These are phyloP conservation scores for Penicillium rolfsii DNA, from an alignment of 2,329 filamentous ascomycete species.

Conservation along the genomic window DNA sequence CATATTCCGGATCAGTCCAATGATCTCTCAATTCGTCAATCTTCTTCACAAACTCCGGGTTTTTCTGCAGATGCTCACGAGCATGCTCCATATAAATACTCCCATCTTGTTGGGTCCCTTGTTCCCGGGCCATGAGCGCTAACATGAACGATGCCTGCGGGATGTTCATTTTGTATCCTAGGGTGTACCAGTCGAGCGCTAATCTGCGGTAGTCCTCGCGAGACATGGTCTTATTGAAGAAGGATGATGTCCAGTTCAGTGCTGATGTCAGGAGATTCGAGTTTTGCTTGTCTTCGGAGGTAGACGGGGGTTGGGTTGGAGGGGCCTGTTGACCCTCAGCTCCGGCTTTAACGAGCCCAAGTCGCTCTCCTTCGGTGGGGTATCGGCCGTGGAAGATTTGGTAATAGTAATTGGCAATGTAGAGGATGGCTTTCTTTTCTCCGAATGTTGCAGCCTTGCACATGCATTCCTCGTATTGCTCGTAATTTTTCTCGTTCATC, in stretches of 20 bases:
- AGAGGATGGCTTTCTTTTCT: conserved; percentile 35
- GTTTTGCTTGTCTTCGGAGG: background rate
- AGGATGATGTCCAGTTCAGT: conserved; percentile 4
- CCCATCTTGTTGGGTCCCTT: conserved; percentile 24
- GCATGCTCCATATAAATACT: conserved; percentile 19
- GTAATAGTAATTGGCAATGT: conserved; percentile 44
- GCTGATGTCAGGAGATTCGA: background rate
- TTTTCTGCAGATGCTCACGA: conserved; percentile 9
- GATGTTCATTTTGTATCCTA: conserved; percentile 30
- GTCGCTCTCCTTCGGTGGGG: conserved; percentile 28
- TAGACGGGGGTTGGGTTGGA: background rate
- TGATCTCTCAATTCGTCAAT: conserved; percentile 23
- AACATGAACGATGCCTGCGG: conserved; percentile 31
- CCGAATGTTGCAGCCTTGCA: conserved; percentile 37
- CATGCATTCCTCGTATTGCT: conserved; percentile 43
- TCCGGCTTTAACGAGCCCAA: background rate
- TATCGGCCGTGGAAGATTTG: conserved; percentile 34
- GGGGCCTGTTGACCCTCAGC: background rate
- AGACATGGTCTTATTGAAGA: conserved; percentile 25
- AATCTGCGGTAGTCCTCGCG: conserved; percentile 31
- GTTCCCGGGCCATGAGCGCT: conserved; percentile 36
- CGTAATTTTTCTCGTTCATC: conserved; percentile 30
- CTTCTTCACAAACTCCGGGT: conserved; percentile 14
- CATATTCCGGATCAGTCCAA: conserved; percentile 30
- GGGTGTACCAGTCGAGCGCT: conserved; percentile 42